Conservation (phyloP, 2,329 filamentous ascomycete species). For the Akanthomyces lecanii region DNA sequence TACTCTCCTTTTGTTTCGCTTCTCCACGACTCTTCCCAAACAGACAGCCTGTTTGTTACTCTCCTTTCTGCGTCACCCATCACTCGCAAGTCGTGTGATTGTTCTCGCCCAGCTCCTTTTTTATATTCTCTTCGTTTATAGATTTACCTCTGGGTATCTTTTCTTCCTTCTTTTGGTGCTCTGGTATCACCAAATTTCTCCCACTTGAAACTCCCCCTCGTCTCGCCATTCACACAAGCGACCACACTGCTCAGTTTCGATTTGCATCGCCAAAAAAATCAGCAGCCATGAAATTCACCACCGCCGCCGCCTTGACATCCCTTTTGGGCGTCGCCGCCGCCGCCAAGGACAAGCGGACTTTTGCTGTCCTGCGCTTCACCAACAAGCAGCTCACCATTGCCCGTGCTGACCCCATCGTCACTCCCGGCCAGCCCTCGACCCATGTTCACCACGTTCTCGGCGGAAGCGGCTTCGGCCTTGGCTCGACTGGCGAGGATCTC, state of each 20-base stretch:
- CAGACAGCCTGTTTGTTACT: slow-evolving; percentile 8
- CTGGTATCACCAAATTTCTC: slow-evolving; percentile 11
- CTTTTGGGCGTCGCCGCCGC: slow-evolving; percentile 36
- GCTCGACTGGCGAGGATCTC: slow-evolving; percentile 57
- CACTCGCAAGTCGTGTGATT: slow-evolving; percentile 17
- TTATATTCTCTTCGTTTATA: slow-evolving; percentile 2
- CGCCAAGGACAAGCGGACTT: slow-evolving; percentile 47
- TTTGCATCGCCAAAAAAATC: neutral
- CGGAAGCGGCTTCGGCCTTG: slow-evolving; percentile 62
- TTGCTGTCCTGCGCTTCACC: slow-evolving; percentile 68
- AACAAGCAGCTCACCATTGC: slow-evolving; percentile 59
- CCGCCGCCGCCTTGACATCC: slow-evolving; percentile 33
- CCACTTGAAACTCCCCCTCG: neutral
- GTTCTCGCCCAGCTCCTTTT: slow-evolving; percentile 13
- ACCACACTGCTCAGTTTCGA: neutral
- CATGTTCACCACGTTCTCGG: slow-evolving; percentile 71
- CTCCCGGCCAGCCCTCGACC: slow-evolving; percentile 50
- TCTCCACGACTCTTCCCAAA: neutral
- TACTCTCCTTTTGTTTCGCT: slow-evolving; percentile 13
- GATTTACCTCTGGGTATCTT: neutral
- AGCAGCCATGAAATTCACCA: slow-evolving; percentile 34
- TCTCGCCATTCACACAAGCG: neutral
- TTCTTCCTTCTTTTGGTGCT: slow-evolving; percentile 3
- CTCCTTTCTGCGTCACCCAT: slow-evolving; percentile 17
- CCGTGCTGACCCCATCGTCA: slow-evolving; percentile 64